phyloP scores from a whole-genome alignment of 805 yeast genomes.

The Starmerella riodocensis region DNA sequence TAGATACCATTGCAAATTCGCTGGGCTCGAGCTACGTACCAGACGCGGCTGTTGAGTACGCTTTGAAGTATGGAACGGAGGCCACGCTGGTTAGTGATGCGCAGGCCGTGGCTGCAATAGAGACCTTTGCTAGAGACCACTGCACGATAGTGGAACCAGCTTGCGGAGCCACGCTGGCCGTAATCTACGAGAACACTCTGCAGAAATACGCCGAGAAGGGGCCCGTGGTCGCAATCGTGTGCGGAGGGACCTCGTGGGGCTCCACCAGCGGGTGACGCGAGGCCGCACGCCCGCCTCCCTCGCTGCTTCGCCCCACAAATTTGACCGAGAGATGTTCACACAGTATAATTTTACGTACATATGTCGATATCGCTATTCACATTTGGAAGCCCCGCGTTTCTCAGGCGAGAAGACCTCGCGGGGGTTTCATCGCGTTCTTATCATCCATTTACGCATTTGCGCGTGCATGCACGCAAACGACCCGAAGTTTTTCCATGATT shows the following conservation, averaged over 20 bases:
- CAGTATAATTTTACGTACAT: too few relatives aligned
- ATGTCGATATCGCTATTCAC: too few relatives aligned
- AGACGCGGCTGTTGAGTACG: constrained; percentile 35
- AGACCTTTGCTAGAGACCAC: constrained; percentile 38
- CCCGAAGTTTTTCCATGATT: too few relatives aligned
- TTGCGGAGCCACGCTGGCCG: constrained; percentile 55
- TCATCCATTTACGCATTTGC: too few relatives aligned
- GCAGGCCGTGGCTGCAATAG: constrained; percentile 43
- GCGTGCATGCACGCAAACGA: too few relatives aligned
- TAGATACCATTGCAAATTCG: constrained; percentile 47
- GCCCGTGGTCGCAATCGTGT: constrained; percentile 17
- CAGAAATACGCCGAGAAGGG: constrained; percentile 2
- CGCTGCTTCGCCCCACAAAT: not conserved
- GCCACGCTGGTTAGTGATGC: constrained; percentile 39
- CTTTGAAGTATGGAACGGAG: constrained; percentile 31
- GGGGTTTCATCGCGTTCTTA: too few relatives aligned
- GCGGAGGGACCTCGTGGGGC: constrained; percentile 19
- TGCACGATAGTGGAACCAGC: constrained; percentile 54
- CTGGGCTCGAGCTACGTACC: constrained; percentile 52
- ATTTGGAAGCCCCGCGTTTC: too few relatives aligned
- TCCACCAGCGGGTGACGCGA: not conserved
- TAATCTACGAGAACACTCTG: constrained; percentile 24
- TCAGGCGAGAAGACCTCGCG: too few relatives aligned
- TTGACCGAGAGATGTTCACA: too few relatives aligned
- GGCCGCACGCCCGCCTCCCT: not conserved